These are phyloP conservation scores for Kingdonia uniflora DNA, from an alignment of 164 flowering plant genomes.

Conservation along the genomic window DNA sequence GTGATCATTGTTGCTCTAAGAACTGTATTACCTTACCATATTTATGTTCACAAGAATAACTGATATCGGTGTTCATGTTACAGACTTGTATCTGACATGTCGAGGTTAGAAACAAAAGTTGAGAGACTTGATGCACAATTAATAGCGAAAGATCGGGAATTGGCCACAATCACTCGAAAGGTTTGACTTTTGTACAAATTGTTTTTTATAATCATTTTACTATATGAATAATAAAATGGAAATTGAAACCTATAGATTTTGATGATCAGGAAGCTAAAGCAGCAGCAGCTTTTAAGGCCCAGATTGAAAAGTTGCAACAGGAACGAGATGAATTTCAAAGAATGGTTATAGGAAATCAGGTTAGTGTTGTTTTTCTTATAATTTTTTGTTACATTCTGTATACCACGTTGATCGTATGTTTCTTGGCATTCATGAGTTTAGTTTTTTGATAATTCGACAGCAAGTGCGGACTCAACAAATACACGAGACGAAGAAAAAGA, in stretches of 20 bases:
- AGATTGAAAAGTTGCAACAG: constrained; percentile 90
- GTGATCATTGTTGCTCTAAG: no score
- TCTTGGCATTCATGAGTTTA: neutral
- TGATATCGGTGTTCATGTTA: constrained; percentile 5
- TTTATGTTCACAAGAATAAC: no score
- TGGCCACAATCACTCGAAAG: constrained; percentile 85
- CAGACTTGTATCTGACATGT: constrained; percentile 80
- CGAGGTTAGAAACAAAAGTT: constrained; percentile 92
- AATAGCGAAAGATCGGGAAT: constrained; percentile 81
- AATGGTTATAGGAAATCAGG: constrained; percentile 99
- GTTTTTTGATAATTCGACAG: constrained; percentile 19
- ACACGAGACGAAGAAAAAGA: constrained; percentile 98
- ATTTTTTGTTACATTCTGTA: no score
- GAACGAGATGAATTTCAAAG: constrained; percentile 96
- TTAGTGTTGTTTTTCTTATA: constrained; percentile 12
- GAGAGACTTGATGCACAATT: constrained; percentile 90
- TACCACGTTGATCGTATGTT: neutral
- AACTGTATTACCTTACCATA: no score
- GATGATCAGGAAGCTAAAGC: constrained; percentile 81
- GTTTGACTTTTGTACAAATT: constrained; percentile 22
- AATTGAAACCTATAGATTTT: neutral
- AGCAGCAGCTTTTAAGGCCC: constrained; percentile 75
- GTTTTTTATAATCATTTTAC: no score
- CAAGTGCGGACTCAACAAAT: constrained; percentile 96
- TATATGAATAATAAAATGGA: no score